phyloP scores from a whole-genome alignment of 306 rosid genomes.

The Inga leiocalycina region DNA sequence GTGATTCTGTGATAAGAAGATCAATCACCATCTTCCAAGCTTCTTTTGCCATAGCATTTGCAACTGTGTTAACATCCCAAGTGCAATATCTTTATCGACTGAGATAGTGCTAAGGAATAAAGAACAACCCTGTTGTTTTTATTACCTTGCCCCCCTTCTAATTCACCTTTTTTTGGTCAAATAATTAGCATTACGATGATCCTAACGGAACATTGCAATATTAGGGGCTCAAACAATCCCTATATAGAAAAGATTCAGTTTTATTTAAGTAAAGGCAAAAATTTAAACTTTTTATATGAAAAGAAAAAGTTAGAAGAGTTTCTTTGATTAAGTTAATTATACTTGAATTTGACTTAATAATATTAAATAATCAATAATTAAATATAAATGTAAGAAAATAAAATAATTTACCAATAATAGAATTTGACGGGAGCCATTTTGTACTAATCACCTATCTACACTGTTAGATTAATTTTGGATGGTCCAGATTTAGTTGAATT shows the following conservation, averaged over 20 bases:
- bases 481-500: no score
- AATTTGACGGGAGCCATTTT: no score
- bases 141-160: not conserved
- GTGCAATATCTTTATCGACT: not conserved
- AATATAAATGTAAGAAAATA: not conserved
- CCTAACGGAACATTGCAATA: not conserved
- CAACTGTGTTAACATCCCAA: no score
- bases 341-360: not conserved
- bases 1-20: no score
- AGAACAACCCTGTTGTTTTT: not conserved
- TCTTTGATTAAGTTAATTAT: not conserved
- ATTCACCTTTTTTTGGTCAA: not conserved
- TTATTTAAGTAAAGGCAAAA: not conserved
- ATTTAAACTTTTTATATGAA: no score
- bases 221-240: not conserved
- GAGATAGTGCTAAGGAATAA: not conserved
- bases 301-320: not conserved
- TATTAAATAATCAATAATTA: not conserved
- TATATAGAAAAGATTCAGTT: not conserved
- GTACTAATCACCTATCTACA: no score
- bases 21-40: no score
- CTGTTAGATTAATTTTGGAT: no score
- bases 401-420: not conserved
- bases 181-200: not conserved
- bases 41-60: no score